Evolutionary conservation across 208 protist genomes (phyloP).

Genomic region (Trypanosoma melophagium): DNA sequence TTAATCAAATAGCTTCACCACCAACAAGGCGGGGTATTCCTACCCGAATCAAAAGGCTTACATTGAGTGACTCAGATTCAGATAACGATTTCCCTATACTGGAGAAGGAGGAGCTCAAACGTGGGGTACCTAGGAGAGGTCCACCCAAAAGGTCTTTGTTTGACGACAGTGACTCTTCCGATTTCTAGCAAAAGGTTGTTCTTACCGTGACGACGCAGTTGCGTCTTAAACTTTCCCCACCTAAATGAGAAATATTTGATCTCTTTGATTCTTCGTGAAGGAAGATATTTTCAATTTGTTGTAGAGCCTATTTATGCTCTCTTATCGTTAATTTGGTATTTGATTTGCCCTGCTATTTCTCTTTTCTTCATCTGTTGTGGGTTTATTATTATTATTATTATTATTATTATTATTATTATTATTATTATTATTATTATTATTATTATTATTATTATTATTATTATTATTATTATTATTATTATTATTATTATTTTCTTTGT

Average conservation of each 20-base stretch:
- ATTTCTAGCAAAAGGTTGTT: not conserved
- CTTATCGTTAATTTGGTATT: slow-evolving; percentile 7
- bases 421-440: not conserved
- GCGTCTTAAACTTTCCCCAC: slow-evolving; percentile 5
- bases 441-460: too few relatives aligned
- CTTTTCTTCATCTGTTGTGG: not conserved
- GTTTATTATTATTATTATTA: not conserved
- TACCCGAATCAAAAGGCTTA: slow-evolving; percentile 3
- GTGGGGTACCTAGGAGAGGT: not conserved
- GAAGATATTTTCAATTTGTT: not conserved
- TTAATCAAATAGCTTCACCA: slow-evolving; percentile 5
- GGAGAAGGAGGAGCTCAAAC: not conserved
- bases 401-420: too few relatives aligned
- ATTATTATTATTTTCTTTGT: too few relatives aligned
- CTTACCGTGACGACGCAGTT: not conserved
- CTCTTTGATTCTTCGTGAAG: slow-evolving; percentile 12
- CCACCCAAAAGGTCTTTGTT: slow-evolving; percentile 16
- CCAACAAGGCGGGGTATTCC: slow-evolving; percentile 1
- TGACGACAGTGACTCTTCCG: slow-evolving; percentile 22
- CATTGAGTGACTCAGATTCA: slow-evolving; percentile 17
- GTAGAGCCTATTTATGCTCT: not conserved
- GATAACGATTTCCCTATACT: not conserved
- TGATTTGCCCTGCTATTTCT: slow-evolving; percentile 7
- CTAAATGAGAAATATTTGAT: slow-evolving; percentile 8
- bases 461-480: not conserved